Conservation (phyloP, 192 early-diverging fungal genomes). For the Umbelopsis sp. region DNA sequence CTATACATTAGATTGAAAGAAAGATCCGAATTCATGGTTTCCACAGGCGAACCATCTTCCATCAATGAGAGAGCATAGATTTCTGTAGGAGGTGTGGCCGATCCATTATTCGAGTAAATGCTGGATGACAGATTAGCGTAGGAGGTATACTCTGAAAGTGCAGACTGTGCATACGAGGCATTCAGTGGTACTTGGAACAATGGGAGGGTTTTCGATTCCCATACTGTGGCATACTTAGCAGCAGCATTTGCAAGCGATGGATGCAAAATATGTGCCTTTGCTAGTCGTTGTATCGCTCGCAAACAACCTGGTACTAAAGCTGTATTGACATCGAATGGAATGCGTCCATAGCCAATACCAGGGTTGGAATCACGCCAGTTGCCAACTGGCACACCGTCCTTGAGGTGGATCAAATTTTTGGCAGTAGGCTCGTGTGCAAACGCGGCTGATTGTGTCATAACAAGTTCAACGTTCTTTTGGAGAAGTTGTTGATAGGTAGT, state of each 20-base stretch:
- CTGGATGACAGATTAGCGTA: background rate
- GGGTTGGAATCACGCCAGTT: slow-evolving; percentile 14
- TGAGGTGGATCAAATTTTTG: background rate
- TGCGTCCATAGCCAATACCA: background rate
- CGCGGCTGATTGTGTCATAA: background rate
- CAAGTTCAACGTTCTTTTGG: background rate
- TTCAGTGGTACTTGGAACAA: background rate
- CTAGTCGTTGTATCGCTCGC: background rate
- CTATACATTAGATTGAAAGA: slow-evolving; percentile 16
- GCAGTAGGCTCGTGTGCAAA: slow-evolving; percentile 5
- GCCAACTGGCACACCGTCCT: slow-evolving; percentile 4
- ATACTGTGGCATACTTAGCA: background rate
- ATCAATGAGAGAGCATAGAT: slow-evolving; percentile 11
- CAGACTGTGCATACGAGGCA: background rate
- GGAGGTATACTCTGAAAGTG: slow-evolving; percentile 5
- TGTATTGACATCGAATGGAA: slow-evolving; percentile 16
- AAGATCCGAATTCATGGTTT: background rate
- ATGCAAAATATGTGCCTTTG: background rate
- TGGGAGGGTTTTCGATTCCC: background rate
- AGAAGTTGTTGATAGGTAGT: slow-evolving; percentile 5
- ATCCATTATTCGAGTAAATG: background rate
- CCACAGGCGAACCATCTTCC: background rate
- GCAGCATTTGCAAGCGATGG: background rate
- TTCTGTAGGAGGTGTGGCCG: background rate
- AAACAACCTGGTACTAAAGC: background rate